phyloP scores from a whole-genome alignment of 1,284 basidiomycete species.

The Leccinum pachyderme region DNA sequence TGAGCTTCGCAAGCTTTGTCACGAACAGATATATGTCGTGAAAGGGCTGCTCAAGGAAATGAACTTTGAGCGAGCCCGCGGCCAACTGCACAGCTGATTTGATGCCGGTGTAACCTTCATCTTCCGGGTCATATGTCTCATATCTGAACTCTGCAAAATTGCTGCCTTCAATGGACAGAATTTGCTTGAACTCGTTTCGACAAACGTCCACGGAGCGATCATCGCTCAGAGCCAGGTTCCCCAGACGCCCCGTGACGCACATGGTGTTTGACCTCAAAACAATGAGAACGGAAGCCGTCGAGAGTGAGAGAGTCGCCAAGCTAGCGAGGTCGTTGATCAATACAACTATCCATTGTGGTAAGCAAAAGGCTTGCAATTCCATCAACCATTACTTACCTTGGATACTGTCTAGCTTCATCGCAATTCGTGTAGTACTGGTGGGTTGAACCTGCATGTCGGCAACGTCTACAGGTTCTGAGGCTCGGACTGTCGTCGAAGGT shows the following conservation, averaged over 20 bases:
- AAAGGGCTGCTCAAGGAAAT: conserved; percentile 86
- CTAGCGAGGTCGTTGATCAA: conserved; percentile 74
- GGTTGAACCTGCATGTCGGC: conserved; percentile 18
- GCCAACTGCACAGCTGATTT: conserved; percentile 85
- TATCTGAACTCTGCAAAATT: conserved; percentile 96
- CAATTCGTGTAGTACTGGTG: conserved; percentile 74
- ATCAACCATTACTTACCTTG: conserved; percentile 50
- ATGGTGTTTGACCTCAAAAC: conserved; percentile 76
- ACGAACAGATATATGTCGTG: conserved; percentile 86
- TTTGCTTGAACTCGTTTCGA: conserved; percentile 76
- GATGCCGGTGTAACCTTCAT: conserved; percentile 73
- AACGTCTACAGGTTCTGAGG: conserved; percentile 13
- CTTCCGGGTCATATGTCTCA: conserved; percentile 84
- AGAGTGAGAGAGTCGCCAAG: conserved; percentile 87
- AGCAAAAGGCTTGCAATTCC: conserved; percentile 2
- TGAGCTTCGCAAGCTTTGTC: conserved; percentile 85
- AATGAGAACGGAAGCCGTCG: conserved; percentile 88
- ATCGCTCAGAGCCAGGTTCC: conserved; percentile 84
- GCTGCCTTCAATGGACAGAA: conserved; percentile 93
- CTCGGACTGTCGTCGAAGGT: conserved; percentile 9
- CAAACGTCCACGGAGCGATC: conserved; percentile 59
- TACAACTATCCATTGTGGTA: conserved; percentile 52
- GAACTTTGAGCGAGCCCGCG: conserved; percentile 90
- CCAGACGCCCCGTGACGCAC: conserved; percentile 81
- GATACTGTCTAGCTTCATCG: conserved; percentile 86